Base-by-base conservation (phyloP, 768 basidiomycete genomes). In the Royoungia palumana region DNA sequence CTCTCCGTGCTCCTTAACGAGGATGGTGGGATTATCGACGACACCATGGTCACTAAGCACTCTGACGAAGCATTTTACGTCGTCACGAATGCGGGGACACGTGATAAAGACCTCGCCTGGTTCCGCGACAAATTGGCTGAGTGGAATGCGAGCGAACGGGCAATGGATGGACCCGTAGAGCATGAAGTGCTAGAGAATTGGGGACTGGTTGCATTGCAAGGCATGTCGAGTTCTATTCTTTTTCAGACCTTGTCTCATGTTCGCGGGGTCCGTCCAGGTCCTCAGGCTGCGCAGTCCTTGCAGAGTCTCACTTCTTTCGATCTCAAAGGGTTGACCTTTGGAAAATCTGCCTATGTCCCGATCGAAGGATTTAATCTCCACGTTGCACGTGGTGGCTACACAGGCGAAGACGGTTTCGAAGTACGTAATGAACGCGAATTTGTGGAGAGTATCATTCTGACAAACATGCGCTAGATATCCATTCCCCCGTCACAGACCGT, bases 331-430 rank as follows among this genome's bases (percentile, higher is more conserved):
- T 71, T 98, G 42, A 87, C 85, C 22, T 97, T 99, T 60, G 93
- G 94, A 34, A 84, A 81, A 53, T 86, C 89, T 17, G 85, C 87
- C 0, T 92, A 82, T 62, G 78, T 91, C 9, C 81, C 87, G 1
- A 77, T 96, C 35, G 85, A 85, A 50, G 65, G 67, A 17, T 62
- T 71, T 49, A 61, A 67, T 4, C 78, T 90, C 30, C 93, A 98
- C 63, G 81, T 98, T 25, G 89, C 93, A 8, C 83, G 96, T 14
- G 91, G 93, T 24, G 96, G 96, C 5, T 99, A 99, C 70, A 98
- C 96, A 0, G 96, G 96, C 11, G 96, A 99, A 70, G 96, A 99
- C 67, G 96, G 96, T 0, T 98, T 99, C 57, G 96, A 99, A 77
- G 93, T 84, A 32, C 32, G 32, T 16, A 28, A 28, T 28, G 32